These are phyloP conservation scores for Colletotrichum cereale DNA, from an alignment of 2,329 filamentous ascomycete genomes.

Conservation along the genomic window DNA sequence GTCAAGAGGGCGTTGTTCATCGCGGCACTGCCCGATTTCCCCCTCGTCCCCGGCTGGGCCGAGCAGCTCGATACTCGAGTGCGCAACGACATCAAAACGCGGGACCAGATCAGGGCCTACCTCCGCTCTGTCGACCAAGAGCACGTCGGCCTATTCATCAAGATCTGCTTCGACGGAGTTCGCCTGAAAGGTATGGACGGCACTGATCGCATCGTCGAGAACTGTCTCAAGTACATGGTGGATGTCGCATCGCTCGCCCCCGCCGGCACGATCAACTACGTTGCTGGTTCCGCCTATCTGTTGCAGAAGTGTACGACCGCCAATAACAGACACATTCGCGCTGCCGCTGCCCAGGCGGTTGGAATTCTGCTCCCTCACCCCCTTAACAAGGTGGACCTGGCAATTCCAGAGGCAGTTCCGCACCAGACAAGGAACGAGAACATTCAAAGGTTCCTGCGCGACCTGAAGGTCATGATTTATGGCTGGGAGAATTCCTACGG, in stretches of 20 bases:
- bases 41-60: conserved; percentile 86
- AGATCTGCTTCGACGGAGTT: conserved; percentile 70
- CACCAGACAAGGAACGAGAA: conserved; percentile 32
- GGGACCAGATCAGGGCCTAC: conserved; percentile 69
- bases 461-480: conserved; percentile 59
- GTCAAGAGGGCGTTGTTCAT: conserved; percentile 68
- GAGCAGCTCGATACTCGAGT: conserved; percentile 80
- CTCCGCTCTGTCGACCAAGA: conserved; percentile 57
- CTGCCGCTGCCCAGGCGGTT: conserved; percentile 76
- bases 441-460: conserved; percentile 27
- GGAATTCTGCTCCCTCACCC: conserved; percentile 82
- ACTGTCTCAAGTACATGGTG: conserved; percentile 65
- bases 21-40: conserved; percentile 61
- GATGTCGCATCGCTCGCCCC: conserved; percentile 66
- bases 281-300: conserved; percentile 62
- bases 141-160: conserved; percentile 60
- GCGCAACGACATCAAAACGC: conserved; percentile 75
- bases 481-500: conserved; percentile 57
- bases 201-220: conserved; percentile 54
- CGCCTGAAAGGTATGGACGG: conserved; percentile 52
- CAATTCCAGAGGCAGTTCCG: conserved; percentile 54
- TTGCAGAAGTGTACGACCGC: conserved; percentile 73
- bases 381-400: conserved; percentile 46
- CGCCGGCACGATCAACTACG: conserved; percentile 61
- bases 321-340: conserved; percentile 77